Conservation (phyloP, 179 eudicot species). For the Gypsophila paniculata region DNA sequence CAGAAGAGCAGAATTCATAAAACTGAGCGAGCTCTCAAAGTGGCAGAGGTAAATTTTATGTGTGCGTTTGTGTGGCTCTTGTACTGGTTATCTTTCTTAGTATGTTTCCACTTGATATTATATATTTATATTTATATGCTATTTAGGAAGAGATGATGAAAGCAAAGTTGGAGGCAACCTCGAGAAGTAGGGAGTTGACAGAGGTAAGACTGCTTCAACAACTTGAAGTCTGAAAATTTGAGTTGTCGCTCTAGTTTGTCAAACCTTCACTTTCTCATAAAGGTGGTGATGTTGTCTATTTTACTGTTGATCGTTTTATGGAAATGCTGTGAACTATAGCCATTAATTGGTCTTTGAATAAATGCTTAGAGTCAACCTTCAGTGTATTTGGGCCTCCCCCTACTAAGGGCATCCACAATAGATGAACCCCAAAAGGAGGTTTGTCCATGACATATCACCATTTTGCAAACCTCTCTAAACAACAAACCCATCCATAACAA, state of each 20-base stretch:
- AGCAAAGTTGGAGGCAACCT: slow-evolving; percentile 70
- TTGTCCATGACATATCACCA: no score
- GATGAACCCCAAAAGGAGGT: no score
- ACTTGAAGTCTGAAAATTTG: not conserved
- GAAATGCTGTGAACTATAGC: not conserved
- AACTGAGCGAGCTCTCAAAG: slow-evolving; percentile 78
- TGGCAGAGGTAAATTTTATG: slow-evolving; percentile 57
- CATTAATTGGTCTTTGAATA: not conserved
- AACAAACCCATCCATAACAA: no score
- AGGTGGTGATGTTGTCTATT: not conserved
- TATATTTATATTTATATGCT: not conserved
- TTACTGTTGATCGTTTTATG: not conserved
- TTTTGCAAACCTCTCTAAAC: no score
- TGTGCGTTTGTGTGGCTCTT: not conserved
- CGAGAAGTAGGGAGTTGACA: slow-evolving; percentile 52
- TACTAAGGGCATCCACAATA: no score
- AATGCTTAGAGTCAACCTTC: not conserved
- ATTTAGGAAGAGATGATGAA: slow-evolving; percentile 79
- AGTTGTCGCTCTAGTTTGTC: not conserved
- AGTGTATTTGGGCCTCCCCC: no score
- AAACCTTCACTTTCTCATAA: slow-evolving; percentile 5
- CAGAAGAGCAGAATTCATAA: slow-evolving; percentile 53
- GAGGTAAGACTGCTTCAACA: slow-evolving; percentile 44
- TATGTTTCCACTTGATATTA: not conserved
- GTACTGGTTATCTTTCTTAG: not conserved